Evolutionary conservation across 495 filamentous ascomycete species (phyloP).

Genomic region (Trichoderma virens): DNA sequence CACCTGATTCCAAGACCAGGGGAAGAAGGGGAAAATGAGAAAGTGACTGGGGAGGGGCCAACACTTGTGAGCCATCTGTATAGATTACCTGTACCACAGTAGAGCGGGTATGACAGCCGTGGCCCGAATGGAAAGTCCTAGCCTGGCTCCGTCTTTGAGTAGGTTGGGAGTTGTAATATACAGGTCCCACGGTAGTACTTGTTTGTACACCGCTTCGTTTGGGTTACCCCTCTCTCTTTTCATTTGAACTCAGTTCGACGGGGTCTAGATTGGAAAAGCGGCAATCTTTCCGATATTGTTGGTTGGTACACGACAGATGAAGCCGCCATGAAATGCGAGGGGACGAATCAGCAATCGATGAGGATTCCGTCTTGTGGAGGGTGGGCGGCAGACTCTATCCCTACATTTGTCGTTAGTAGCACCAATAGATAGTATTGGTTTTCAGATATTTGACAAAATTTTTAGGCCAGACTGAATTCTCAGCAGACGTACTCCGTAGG

Average conservation of each 20-base stretch:
- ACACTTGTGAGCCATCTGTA: not conserved
- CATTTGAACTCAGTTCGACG: not conserved
- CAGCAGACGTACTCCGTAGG: too few species aligned
- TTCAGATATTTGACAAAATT: too few species aligned
- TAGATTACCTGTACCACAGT: not conserved
- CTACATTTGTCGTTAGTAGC: too few species aligned
- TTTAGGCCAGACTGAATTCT: too few species aligned
- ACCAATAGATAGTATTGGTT: too few species aligned
- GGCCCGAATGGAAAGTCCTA: not conserved
- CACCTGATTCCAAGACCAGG: conserved; percentile 8
- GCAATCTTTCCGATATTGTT: not conserved
- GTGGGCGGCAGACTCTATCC: too few species aligned
- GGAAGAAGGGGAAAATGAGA: not conserved
- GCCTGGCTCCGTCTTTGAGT: not conserved
- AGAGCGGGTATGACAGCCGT: not conserved
- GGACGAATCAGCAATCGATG: too few species aligned
- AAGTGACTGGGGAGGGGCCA: not conserved
- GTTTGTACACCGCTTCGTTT: not conserved
- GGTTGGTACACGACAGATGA: not conserved
- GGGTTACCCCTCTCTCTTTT: not conserved
- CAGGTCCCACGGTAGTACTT: not conserved
- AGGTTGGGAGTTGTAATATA: too few species aligned
- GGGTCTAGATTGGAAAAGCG: not conserved
- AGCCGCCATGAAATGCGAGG: not conserved
- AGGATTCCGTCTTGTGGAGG: too few species aligned